Percentiles rank a stretch among this genome's conserved stretches.
These are phyloP conservation scores for Fusarium sp. DNA, from an alignment of 2,329 filamentous ascomycete species.

Conservation along the genomic window DNA sequence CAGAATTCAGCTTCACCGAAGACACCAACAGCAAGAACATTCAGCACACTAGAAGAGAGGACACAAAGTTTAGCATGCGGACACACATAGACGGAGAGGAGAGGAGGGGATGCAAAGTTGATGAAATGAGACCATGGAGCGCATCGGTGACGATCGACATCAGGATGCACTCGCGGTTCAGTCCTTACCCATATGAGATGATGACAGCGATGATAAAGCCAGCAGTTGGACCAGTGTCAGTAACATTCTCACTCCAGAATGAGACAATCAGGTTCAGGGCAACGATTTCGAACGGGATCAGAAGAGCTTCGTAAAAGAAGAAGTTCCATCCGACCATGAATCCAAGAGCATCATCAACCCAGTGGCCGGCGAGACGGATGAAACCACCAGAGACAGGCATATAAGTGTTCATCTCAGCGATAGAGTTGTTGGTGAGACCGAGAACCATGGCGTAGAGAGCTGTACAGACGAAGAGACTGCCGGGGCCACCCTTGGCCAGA, in stretches of 20 bases:
- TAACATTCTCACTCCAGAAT: constrained; percentile 43
- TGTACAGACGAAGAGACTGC: constrained; percentile 39
- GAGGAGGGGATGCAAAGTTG: constrained; percentile 2
- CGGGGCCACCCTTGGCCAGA: constrained; percentile 39
- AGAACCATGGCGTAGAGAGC: constrained; percentile 41
- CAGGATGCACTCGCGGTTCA: constrained; percentile 34
- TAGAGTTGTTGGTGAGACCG: constrained; percentile 44
- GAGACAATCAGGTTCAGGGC: constrained; percentile 54
- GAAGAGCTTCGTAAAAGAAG: constrained; percentile 53
- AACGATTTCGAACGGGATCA: constrained; percentile 54
- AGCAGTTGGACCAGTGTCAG: constrained; percentile 38
- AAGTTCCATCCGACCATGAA: constrained; percentile 54
- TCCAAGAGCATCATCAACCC: constrained; percentile 42
- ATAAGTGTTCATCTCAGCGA: constrained; percentile 45
- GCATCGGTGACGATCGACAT: constrained; percentile 39
- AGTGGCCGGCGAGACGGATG: constrained; percentile 40
- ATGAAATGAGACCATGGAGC: constrained; percentile 23
- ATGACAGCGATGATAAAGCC: constrained; percentile 52
- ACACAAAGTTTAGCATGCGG: constrained; percentile 40
- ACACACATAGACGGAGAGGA: constrained; percentile 19
- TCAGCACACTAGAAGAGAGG: constrained; percentile 51
- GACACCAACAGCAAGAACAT: constrained; percentile 53
- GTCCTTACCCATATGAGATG: constrained; percentile 43
- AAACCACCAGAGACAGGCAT: constrained; percentile 45
- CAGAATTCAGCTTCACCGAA: constrained; percentile 47